These are phyloP conservation scores for Polyplosphaeria fusca DNA, from an alignment of 495 filamentous ascomycete genomes.

Conservation along the genomic window DNA sequence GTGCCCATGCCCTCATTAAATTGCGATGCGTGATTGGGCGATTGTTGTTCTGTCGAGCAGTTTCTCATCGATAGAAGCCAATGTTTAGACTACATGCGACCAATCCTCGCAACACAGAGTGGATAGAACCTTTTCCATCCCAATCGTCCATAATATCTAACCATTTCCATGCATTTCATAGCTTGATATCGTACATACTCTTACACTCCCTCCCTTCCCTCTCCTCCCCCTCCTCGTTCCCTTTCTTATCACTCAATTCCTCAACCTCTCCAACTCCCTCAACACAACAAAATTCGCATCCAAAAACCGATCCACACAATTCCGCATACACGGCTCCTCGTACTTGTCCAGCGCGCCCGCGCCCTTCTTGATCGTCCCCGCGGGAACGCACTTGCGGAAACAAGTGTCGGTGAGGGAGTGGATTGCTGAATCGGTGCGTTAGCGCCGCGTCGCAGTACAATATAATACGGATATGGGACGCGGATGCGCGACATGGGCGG, in stretches of 20 bases:
- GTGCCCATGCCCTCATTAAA: too few relatives aligned
- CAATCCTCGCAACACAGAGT: too few relatives aligned
- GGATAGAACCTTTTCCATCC: too few relatives aligned
- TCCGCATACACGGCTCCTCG: conserved; percentile 79
- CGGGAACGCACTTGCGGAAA: conserved; percentile 85
- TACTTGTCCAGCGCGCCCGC: conserved; percentile 63
- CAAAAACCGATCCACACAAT: conserved; percentile 91
- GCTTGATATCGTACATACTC: not conserved
- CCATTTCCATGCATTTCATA: too few relatives aligned
- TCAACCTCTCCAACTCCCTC: conserved; percentile 70
- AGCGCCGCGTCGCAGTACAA: not conserved
- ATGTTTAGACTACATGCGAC: too few relatives aligned
- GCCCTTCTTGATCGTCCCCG: conserved; percentile 58
- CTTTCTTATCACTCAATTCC: conserved; percentile 31
- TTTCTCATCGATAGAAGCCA: too few relatives aligned
- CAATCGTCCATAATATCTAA: too few relatives aligned
- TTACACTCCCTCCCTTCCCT: not conserved
- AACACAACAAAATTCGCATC: conserved; percentile 79
- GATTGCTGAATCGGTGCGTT: conserved; percentile 52
- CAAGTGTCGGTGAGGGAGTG: conserved; percentile 84
- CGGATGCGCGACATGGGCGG: too few relatives aligned
- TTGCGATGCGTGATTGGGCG: too few relatives aligned
- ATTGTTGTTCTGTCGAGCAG: too few relatives aligned
- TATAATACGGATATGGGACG: not conserved
- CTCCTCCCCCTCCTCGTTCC: not conserved